Conservation (phyloP, 2,329 filamentous ascomycete genomes). For the Trichoderma lentiforme region DNA sequence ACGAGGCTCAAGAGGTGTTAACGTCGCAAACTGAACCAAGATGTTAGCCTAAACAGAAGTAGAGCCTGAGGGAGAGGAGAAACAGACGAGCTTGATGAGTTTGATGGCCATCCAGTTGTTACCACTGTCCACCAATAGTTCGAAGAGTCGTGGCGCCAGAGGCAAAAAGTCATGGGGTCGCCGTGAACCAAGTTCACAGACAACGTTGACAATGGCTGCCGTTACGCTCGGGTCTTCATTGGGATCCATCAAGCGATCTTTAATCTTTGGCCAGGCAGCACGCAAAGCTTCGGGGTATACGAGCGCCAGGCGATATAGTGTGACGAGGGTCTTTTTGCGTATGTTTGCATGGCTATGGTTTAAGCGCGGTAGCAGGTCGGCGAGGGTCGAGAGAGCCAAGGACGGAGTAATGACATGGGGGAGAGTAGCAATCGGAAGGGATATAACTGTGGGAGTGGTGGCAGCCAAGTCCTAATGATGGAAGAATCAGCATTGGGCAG, state of each 20-base stretch:
- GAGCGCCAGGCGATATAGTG: slow-evolving; percentile 85
- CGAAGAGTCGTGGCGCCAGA: slow-evolving; percentile 85
- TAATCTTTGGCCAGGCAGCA: slow-evolving; percentile 95
- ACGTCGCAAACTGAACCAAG: slow-evolving; percentile 73
- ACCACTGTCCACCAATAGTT: slow-evolving; percentile 82
- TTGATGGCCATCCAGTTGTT: slow-evolving; percentile 99
- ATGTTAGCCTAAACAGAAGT: slow-evolving; percentile 62
- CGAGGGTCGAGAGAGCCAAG: slow-evolving; percentile 82
- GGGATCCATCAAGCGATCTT: slow-evolving; percentile 87
- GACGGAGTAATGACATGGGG: slow-evolving; percentile 93
- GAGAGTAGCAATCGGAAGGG: slow-evolving; percentile 82
- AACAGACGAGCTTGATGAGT: slow-evolving; percentile 83
- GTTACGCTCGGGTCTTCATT: slow-evolving; percentile 90
- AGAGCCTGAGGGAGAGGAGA: background rate
- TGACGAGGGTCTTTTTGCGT: slow-evolving; percentile 94
- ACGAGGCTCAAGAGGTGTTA: slow-evolving; percentile 88
- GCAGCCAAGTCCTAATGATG: slow-evolving; percentile 62
- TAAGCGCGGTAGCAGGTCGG: slow-evolving; percentile 81
- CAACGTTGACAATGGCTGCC: slow-evolving; percentile 91
- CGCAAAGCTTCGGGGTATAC: slow-evolving; percentile 95
- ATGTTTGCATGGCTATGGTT: slow-evolving; percentile 82
- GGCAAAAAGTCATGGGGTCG: slow-evolving; percentile 91
- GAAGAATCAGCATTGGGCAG: background rate
- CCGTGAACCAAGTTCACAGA: slow-evolving; percentile 93
- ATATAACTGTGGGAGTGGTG: slow-evolving; percentile 70